Conservation (phyloP, 208 protist genomes). For the Trypanosoma grayi region DNA sequence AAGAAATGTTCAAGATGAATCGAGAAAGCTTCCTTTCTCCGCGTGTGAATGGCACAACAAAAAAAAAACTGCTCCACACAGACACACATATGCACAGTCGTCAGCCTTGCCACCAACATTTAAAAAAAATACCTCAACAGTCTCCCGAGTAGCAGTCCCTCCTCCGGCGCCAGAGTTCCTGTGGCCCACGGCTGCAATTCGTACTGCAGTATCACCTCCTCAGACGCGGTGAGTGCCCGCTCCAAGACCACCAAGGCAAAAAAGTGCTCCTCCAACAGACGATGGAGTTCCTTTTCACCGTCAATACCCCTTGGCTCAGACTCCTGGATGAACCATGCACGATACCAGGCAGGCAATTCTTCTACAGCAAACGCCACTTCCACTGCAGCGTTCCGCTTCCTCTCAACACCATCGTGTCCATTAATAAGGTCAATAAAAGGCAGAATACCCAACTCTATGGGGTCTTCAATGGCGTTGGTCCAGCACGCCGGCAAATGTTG, state of each 20-base stretch:
- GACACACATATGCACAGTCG: neutral
- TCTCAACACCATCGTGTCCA: constrained; percentile 33
- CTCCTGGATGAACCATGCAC: constrained; percentile 32
- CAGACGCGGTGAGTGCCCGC: constrained; percentile 43
- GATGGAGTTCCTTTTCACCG: constrained; percentile 22
- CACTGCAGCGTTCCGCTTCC: constrained; percentile 60
- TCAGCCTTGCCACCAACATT: neutral
- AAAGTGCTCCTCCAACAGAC: constrained; percentile 53
- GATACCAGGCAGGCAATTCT: constrained; percentile 72
- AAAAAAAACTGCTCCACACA: neutral
- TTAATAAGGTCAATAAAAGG: constrained; percentile 84
- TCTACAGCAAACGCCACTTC: constrained; percentile 61
- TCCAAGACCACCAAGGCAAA: constrained; percentile 63
- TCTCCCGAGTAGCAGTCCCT: constrained; percentile 52
- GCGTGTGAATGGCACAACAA: neutral
- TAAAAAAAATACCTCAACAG: constrained; percentile 74
- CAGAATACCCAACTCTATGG: constrained; percentile 67
- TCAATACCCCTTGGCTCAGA: constrained; percentile 28
- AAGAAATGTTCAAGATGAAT: neutral
- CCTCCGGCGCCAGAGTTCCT: constrained; percentile 31
- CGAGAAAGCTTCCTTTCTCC: neutral
- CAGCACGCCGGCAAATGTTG: constrained; percentile 60
- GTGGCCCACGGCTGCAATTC: constrained; percentile 37
- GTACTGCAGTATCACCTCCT: constrained; percentile 80
- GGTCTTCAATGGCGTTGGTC: constrained; percentile 5